Evolutionary conservation across 441 rosid genomes (phyloP).

Genomic region (Erysimum pusillum): DNA sequence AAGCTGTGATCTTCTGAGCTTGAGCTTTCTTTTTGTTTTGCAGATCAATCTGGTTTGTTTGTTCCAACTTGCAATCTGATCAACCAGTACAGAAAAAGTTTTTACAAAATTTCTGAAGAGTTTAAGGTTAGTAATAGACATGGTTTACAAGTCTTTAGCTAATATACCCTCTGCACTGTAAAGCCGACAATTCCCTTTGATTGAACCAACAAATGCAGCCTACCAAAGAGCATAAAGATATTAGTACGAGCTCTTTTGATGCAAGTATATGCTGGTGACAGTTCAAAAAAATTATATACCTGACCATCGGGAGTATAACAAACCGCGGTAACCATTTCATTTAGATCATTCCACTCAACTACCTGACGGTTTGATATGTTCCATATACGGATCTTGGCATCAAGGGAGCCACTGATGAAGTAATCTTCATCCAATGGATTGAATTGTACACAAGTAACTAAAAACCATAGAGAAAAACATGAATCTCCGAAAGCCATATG

Average conservation of each 20-base stretch:
- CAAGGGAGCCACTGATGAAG: conserved; percentile 96
- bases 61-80: conserved; percentile 71
- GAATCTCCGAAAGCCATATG: background rate
- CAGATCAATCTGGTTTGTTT: conserved; percentile 58
- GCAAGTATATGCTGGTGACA: background rate
- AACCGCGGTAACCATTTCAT: conserved; percentile 93
- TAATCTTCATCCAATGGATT: conserved; percentile 85
- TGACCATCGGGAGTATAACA: conserved; percentile 95
- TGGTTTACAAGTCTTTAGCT: conserved; percentile 19
- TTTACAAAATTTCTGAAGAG: background rate
- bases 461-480: conserved; percentile 36
- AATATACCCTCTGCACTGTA: conserved; percentile 71
- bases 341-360: conserved; percentile 87
- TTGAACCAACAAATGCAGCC: conserved; percentile 86
- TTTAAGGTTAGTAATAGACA: conserved; percentile 2
- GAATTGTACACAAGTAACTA: conserved; percentile 96
- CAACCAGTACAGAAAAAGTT: conserved; percentile 3
- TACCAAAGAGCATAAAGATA: conserved; percentile 31
- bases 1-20: conserved; percentile 85
- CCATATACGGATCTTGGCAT: conserved; percentile 93
- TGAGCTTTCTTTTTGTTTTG: conserved; percentile 68
- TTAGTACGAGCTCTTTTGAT: conserved; percentile 3
- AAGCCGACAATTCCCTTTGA: conserved; percentile 78
- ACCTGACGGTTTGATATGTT: conserved; percentile 70
- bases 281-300: conserved; percentile 51